These are phyloP conservation scores for Phaeosphaeriaceae sp. DNA, from an alignment of 2,329 filamentous ascomycete species.

Conservation along the genomic window DNA sequence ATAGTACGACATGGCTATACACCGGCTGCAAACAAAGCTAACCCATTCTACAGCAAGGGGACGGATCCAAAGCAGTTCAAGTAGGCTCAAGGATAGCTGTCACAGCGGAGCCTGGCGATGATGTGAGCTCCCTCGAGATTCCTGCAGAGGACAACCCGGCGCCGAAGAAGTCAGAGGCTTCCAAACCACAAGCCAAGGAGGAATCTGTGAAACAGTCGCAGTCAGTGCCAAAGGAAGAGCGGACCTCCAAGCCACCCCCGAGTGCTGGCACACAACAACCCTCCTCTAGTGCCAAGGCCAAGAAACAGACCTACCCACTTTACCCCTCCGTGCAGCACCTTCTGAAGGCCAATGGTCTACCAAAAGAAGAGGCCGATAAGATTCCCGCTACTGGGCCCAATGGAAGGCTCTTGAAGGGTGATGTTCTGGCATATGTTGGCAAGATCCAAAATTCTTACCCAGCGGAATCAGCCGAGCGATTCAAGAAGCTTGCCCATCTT, in stretches of 20 bases:
- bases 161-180: constrained; percentile 48
- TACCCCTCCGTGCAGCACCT: constrained; percentile 85
- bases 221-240: constrained; percentile 42
- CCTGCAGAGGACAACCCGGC: constrained; percentile 68
- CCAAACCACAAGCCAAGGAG: constrained; percentile 39
- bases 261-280: constrained; percentile 42
- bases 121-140: constrained; percentile 74
- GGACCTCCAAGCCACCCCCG: constrained; percentile 38
- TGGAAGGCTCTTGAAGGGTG: constrained; percentile 90
- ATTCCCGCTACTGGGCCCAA: constrained; percentile 88
- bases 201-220: constrained; percentile 25
- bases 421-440: constrained; percentile 89
- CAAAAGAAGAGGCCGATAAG: constrained; percentile 75
- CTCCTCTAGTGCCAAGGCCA: constrained; percentile 53
- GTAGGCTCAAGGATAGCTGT: constrained; percentile 85
- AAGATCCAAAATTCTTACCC: constrained; percentile 75
- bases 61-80: constrained; percentile 77
- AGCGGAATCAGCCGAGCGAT: constrained; percentile 70
- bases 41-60: constrained; percentile 55
- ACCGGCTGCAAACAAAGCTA: constrained; percentile 3
- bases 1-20: constrained; percentile 50
- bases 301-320: constrained; percentile 73
- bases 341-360: constrained; percentile 78
- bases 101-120: constrained; percentile 80
- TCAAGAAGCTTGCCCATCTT: constrained; percentile 79